Base-by-base conservation (phyloP, 148 eudicot genomes). In the Vaccinium myrtillus region DNA sequence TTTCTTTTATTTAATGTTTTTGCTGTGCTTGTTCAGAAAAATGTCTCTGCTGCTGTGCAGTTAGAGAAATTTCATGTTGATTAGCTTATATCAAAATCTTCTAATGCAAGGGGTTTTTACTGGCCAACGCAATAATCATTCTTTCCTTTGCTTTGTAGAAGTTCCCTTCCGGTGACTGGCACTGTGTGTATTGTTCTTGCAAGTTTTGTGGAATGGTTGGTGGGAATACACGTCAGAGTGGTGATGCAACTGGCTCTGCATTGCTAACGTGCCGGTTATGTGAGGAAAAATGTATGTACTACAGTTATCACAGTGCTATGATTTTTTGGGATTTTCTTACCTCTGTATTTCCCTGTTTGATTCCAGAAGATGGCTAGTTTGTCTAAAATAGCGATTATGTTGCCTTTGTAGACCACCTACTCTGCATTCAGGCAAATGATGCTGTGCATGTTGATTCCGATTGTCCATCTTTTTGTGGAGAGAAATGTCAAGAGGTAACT, bases 81-180 rank as follows among this genome's bases (percentile, higher is more conserved):
- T 15, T 32, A 71, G 48, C 48, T 32, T 32, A 5, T 36, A 7
- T 36, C 43, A 36, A 71, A 71, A 71, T 7, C 13, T 46, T 39
- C 46, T 4, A 39, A 13, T 65, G 25, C 49, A 21, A 19, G 25
- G 59, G 25, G 1, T 21, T 49, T 19, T 69, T 55, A 18, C n/a
- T 30, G 5, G 12, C 6, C 10, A 54, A 15, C 55, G 36, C 8
- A 51, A 6, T 36, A 79, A 78, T 75, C 77, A 79, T 43, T 63
- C 74, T 65, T 19, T 79, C 43, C 23, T 56, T 79, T 78, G 56
- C 19, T 48, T 65, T 84, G 87, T 94, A 94, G 96, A 88, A 94
- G 75, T 86, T 95, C 74, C 99, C 99, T 84, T 86, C 93, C 48
- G 99, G 98, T 81, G 99, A 95, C 16, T 97, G 99, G 99, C 86